These are phyloP conservation scores for Colletotrichum sp. DNA, from an alignment of 2,329 filamentous ascomycete species.

Conservation along the genomic window DNA sequence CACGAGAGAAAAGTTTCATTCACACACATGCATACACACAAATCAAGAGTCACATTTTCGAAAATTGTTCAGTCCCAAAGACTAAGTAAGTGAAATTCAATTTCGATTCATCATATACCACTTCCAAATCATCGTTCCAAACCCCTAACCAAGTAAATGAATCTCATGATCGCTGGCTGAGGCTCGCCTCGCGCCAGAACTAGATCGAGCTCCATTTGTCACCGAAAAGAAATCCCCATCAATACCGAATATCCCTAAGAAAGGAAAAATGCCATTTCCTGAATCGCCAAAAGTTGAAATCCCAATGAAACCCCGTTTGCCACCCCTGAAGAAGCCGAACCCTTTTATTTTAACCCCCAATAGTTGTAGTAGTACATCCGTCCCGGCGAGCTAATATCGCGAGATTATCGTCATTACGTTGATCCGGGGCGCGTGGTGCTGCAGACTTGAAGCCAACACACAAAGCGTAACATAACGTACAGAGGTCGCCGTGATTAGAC, in stretches of 20 bases:
- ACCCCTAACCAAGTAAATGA: background rate
- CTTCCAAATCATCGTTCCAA: background rate
- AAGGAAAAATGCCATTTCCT: background rate
- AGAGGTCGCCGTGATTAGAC: background rate
- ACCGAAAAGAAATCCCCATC: background rate
- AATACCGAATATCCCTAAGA: background rate
- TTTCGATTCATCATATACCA: constrained; percentile 15
- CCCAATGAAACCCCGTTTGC: background rate
- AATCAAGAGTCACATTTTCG: background rate
- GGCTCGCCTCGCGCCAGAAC: background rate
- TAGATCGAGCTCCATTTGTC: background rate
- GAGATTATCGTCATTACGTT: constrained; percentile 15
- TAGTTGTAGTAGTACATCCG: constrained; percentile 14
- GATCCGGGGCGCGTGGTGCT: background rate
- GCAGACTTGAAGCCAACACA: background rate
- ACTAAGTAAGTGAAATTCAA: background rate
- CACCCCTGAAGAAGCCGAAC: background rate
- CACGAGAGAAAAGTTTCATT: background rate
- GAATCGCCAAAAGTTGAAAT: background rate
- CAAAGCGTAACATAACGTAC: constrained; percentile 17
- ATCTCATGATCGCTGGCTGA: background rate
- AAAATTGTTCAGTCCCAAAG: fast-evolving
- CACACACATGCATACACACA: background rate
- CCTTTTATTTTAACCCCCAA: background rate
- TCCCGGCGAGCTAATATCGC: background rate